Conservation (phyloP, 306 rosid species). For the Potentilla sterilis region DNA sequence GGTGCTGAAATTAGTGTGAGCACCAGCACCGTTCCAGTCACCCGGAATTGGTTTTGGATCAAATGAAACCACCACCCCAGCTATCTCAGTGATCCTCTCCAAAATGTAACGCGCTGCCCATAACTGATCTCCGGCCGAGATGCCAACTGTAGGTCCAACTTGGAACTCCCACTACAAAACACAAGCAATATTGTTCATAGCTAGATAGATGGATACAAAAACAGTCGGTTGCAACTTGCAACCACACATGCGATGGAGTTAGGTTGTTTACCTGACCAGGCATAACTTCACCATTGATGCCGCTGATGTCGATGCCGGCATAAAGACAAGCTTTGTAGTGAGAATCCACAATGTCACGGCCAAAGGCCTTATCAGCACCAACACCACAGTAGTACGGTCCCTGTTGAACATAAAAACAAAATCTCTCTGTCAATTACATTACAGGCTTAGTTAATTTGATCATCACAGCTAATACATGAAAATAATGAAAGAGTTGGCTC, state of each 20-base stretch:
- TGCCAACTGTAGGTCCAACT: slow-evolving; percentile 21
- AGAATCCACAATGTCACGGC: slow-evolving; percentile 67
- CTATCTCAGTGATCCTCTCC: slow-evolving; percentile 23
- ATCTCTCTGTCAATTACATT: background rate
- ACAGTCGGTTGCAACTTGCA: background rate
- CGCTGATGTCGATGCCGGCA: slow-evolving; percentile 68
- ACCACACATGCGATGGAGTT: background rate
- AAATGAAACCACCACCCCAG: slow-evolving; percentile 19
- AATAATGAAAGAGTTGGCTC: background rate
- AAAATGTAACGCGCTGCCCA: slow-evolving; percentile 25
- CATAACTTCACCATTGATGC: slow-evolving; percentile 76
- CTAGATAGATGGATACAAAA: background rate
- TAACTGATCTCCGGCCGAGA: slow-evolving; percentile 14
- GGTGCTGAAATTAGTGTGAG: slow-evolving; percentile 39
- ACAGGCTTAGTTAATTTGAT: background rate
- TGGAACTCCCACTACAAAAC: slow-evolving; percentile 21
- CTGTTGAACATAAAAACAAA: background rate
- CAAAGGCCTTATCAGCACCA: slow-evolving; percentile 71
- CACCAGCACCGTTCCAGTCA: slow-evolving; percentile 25
- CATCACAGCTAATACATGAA: background rate
- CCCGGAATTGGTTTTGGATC: slow-evolving; percentile 23
- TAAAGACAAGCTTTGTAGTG: slow-evolving; percentile 68
- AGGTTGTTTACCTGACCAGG: slow-evolving; percentile 55
- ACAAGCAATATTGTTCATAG: background rate
- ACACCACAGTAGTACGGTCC: slow-evolving; percentile 60